phyloP scores from a whole-genome alignment of 768 basidiomycete species.

The Porpolomopsis calyptriformis region DNA sequence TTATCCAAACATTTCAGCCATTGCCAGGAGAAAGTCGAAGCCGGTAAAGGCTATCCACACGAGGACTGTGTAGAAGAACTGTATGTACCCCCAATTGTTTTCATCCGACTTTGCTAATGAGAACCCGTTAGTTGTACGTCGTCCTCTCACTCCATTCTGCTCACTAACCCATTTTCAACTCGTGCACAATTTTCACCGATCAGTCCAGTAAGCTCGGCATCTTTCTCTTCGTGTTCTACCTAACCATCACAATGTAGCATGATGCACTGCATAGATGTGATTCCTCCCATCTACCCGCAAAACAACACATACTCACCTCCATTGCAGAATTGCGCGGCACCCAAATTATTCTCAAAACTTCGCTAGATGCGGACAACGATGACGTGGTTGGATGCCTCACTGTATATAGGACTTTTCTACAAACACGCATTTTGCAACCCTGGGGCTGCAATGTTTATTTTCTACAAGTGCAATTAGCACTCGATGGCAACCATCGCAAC shows the following conservation, averaged over 20 bases:
- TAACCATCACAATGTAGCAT: conserved; percentile 34
- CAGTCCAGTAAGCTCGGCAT: conserved; percentile 76
- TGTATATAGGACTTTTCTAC: too few species aligned
- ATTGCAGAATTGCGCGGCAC: conserved; percentile 44
- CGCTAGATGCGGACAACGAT: too few species aligned
- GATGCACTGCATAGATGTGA: conserved; percentile 90
- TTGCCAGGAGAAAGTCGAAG: conserved; percentile 79
- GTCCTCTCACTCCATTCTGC: too few species aligned
- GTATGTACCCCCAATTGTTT: conserved; percentile 34
- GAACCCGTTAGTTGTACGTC: too few species aligned
- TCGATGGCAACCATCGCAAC: too few species aligned
- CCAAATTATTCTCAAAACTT: conserved; percentile 76
- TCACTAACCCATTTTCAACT: too few species aligned
- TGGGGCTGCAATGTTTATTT: too few species aligned
- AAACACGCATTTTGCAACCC: too few species aligned
- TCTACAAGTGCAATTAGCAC: too few species aligned
- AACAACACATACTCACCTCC: neutral
- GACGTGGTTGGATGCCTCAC: too few species aligned
- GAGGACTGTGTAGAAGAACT: conserved; percentile 92
- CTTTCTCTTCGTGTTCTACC: neutral
- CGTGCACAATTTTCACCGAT: too few species aligned
- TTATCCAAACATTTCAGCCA: conserved; percentile 78
- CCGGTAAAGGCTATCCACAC: conserved; percentile 74
- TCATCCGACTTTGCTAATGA: conserved; percentile 16
- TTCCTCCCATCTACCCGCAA: conserved; percentile 14